phyloP scores from a whole-genome alignment of 2,329 filamentous ascomycete genomes.

The Fusarium musae region DNA sequence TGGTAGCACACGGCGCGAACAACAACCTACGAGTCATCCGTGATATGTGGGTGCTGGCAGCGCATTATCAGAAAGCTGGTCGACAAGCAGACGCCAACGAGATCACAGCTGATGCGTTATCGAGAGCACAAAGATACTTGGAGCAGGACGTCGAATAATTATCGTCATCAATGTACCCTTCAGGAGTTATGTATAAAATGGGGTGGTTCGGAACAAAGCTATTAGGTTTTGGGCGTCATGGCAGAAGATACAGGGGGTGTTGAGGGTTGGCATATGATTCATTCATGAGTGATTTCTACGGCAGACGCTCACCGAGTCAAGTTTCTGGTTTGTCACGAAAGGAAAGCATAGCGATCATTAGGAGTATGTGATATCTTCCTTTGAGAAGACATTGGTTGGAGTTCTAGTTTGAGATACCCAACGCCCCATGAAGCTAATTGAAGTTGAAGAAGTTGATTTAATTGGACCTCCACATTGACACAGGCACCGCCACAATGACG shows the following conservation, averaged over 20 bases:
- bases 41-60: constrained; percentile 54
- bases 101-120: constrained; percentile 48
- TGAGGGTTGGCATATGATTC: background rate
- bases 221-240: constrained; percentile 12
- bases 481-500: constrained; percentile 57
- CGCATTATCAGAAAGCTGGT: constrained; percentile 48
- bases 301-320: background rate
- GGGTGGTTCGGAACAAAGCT: background rate
- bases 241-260: background rate
- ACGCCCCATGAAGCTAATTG: constrained; percentile 21
- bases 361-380: constrained; percentile 9
- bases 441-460: constrained; percentile 10
- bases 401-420: constrained; percentile 33
- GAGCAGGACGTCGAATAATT: constrained; percentile 36
- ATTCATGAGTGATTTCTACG: background rate
- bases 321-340: background rate
- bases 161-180: background rate
- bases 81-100: constrained; percentile 42
- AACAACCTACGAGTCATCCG: constrained; percentile 51
- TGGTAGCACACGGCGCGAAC: constrained; percentile 50
- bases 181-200: constrained; percentile 4
- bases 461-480: constrained; percentile 45
- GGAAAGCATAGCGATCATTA: constrained; percentile 20
- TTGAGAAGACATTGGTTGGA: constrained; percentile 22
- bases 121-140: constrained; percentile 48